Evolutionary conservation across 768 basidiomycete species (phyloP), one percentile per base, ranked within the genome.

Genomic region (Nidularia pulvinata): DNA sequence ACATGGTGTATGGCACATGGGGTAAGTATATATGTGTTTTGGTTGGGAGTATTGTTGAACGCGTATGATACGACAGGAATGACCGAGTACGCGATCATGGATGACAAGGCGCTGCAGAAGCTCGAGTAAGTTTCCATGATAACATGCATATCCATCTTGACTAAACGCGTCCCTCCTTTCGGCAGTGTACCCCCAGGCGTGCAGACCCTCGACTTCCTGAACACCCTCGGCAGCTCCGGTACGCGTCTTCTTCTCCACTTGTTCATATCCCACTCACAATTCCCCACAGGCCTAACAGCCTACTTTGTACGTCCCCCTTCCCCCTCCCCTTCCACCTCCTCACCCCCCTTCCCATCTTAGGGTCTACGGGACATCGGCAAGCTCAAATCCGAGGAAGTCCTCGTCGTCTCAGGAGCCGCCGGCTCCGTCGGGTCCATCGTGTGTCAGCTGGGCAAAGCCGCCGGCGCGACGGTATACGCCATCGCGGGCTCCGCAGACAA

Each of bases 401-500:
- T 96, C 48, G 80, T 98, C 22, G 88, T 83, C 10, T 92, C 92
- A 1, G 95, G 93, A 16, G 95, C 95, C 2, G 95, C 96, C 7
- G 95, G 95, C 7, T 86, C 94, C 1, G 91, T 92, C 7, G 93
- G 94, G n/a, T 81, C 85, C 7, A 67, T 92, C 52, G 90, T 77
- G 10, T 94, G 93, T 68, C 93, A 95, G 59, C 77, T 95, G 16
- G 93, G 89, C 46, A 93, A 92, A 67, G 76, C 82, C 32, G 72
- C 77, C 9, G 93, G 89, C 53, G 91, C 90, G 47, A 88, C 81
- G 52, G 95, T 98, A 45, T 85, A 92, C 55, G 96, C 85, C 9
- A 91, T 97, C 61, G 94, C 94, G 0, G 95, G 96, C 25, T 83
- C 84, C 0, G 63, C 76, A 6, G 91, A 93, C 16, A 98, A 98